These are phyloP conservation scores for Umbelopsis sp. DNA, from an alignment of 371 early-diverging fungal genomes.

Conservation along the genomic window DNA sequence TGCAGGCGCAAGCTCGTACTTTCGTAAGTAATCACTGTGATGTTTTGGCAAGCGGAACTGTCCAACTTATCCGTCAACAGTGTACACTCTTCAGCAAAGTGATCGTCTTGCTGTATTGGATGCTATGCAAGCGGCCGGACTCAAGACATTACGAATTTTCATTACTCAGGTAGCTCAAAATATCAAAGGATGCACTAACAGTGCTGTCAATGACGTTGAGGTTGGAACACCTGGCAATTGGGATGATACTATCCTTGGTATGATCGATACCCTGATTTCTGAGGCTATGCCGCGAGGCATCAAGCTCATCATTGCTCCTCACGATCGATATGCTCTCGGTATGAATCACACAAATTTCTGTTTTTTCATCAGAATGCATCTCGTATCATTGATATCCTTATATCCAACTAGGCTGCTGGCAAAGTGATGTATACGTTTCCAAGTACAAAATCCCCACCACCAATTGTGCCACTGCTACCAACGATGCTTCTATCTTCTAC, in stretches of 20 bases:
- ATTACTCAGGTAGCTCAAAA: slow-evolving; percentile 3
- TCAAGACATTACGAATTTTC: slow-evolving; percentile 10
- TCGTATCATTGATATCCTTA: too few species aligned
- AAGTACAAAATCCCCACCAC: slow-evolving; percentile 5
- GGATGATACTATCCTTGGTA: slow-evolving; percentile 1
- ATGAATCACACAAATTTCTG: not conserved
- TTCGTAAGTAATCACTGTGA: not conserved
- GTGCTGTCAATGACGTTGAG: slow-evolving; percentile 1
- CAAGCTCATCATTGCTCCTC: slow-evolving; percentile 16
- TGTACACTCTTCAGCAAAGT: slow-evolving; percentile 9
- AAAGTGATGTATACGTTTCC: slow-evolving; percentile 5
- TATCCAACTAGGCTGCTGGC: not conserved
- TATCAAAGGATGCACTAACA: slow-evolving; percentile 11
- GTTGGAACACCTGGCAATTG: slow-evolving; percentile 4
- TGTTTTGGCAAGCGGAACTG: not conserved
- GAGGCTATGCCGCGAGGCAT: slow-evolving; percentile 13
- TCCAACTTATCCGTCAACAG: not conserved
- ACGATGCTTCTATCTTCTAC: slow-evolving; percentile 13
- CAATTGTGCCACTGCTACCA: not conserved
- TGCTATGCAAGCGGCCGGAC: slow-evolving; percentile 5
- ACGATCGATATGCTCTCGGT: slow-evolving; percentile 11
- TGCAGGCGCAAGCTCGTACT: slow-evolving; percentile 14
- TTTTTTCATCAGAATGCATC: not conserved
- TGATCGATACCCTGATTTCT: slow-evolving; percentile 7
- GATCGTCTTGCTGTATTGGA: slow-evolving; percentile 6